phyloP scores from a whole-genome alignment of 2,329 filamentous ascomycete species.

The Penicillium digitatum region DNA sequence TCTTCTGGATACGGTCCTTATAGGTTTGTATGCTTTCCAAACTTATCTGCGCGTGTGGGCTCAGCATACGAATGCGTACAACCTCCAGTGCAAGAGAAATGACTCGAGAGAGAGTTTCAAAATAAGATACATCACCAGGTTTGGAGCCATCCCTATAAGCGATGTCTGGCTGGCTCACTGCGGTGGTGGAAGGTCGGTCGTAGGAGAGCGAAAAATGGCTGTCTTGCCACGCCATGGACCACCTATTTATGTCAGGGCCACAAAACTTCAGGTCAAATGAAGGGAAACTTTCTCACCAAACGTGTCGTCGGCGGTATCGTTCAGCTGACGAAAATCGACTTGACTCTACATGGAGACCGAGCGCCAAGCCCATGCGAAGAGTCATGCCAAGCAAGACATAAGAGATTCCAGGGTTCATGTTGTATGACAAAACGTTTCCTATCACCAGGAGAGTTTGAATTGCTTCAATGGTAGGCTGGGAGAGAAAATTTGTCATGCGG shows the following conservation, averaged over 20 bases:
- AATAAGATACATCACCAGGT: conserved; percentile 52
- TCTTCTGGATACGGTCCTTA: conserved; percentile 54
- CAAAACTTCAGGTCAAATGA: background rate
- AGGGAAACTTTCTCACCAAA: conserved; percentile 36
- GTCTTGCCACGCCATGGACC: conserved; percentile 63
- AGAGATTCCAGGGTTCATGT: conserved; percentile 62
- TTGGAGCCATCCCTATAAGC: conserved; percentile 47
- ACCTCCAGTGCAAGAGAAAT: conserved; percentile 54
- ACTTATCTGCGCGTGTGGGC: conserved; percentile 52
- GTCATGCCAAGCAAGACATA: conserved; percentile 60
- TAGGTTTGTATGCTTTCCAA: conserved; percentile 54
- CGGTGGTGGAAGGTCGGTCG: conserved; percentile 55
- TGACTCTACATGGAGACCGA: conserved; percentile 58
- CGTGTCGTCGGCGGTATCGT: conserved; percentile 43
- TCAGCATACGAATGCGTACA: conserved; percentile 54
- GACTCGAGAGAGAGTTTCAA: conserved; percentile 56
- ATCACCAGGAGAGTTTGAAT: conserved; percentile 61
- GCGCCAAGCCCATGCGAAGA: conserved; percentile 57
- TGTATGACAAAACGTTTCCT: conserved; percentile 59
- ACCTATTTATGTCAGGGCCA: conserved; percentile 37
- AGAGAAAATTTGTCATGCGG: conserved; percentile 61
- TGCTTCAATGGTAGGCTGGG: conserved; percentile 57
- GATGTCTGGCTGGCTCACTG: conserved; percentile 51
- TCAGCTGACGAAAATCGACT: conserved; percentile 51
- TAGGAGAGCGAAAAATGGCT: conserved; percentile 62